phyloP scores from a whole-genome alignment of 768 basidiomycete genomes.

The Pleurotus cornucopiae region DNA sequence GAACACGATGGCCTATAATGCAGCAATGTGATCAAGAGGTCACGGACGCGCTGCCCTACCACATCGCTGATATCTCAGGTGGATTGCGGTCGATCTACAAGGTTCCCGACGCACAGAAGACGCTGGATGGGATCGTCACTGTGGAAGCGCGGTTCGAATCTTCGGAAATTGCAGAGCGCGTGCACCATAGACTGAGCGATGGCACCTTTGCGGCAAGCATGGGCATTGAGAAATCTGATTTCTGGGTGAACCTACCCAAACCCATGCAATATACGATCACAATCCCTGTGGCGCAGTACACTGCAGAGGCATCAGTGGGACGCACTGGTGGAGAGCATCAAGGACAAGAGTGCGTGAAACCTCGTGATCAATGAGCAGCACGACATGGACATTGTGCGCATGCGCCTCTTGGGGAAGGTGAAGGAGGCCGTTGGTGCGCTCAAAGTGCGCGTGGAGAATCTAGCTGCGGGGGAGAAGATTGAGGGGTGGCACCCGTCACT shows the following conservation, averaged over 20 bases:
- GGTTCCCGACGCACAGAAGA: constrained; percentile 12
- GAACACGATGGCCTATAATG: constrained; percentile 14
- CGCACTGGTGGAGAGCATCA: constrained; percentile 29
- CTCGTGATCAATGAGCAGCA: constrained; percentile 17
- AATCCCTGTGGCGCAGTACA: constrained; percentile 45
- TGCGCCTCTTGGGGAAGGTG: constrained; percentile 28
- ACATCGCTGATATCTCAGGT: constrained; percentile 5
- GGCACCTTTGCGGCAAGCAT: constrained; percentile 17
- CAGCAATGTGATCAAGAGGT: constrained; percentile 18
- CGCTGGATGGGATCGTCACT: constrained; percentile 23
- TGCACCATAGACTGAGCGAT: constrained; percentile 29
- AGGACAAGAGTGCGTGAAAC: constrained; percentile 29
- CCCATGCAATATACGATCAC: constrained; percentile 47
- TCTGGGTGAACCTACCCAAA: constrained; percentile 40
- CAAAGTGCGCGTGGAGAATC: constrained; percentile 56
- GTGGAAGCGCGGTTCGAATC: constrained; percentile 42
- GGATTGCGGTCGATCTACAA: constrained; percentile 22
- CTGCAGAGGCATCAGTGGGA: constrained; percentile 48
- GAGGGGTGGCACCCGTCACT: constrained; percentile 49
- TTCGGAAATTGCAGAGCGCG: constrained; percentile 43
- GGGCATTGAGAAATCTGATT: constrained; percentile 24
- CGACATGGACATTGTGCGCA: constrained; percentile 20
- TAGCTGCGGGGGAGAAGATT: constrained; percentile 47
- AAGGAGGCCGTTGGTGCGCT: constrained; percentile 50
- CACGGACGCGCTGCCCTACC: constrained; percentile 18